phyloP scores from a whole-genome alignment of 305 asterid species.

The Striga hermonthica region DNA sequence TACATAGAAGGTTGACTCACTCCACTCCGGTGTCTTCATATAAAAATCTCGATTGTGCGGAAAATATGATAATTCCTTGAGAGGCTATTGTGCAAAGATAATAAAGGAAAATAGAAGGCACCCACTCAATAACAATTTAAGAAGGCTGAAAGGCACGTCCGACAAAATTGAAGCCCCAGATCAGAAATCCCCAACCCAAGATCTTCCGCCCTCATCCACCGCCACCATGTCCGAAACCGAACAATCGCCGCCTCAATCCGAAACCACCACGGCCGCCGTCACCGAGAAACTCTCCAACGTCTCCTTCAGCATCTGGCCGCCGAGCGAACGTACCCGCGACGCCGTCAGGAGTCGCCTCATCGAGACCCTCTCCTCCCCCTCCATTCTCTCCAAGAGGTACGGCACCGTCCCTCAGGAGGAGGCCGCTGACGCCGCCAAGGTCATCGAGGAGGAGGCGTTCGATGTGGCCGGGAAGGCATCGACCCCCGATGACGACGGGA shows the following conservation, averaged over 20 bases:
- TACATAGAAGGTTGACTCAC: too few species aligned
- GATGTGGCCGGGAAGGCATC: slow-evolving; percentile 43
- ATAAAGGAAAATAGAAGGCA: too few species aligned
- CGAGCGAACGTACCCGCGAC: slow-evolving; percentile 76
- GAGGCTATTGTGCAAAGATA: too few species aligned
- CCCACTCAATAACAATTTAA: too few species aligned
- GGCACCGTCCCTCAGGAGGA: slow-evolving; percentile 61
- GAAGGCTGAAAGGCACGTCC: slow-evolving; percentile 20
- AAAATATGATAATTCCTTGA: too few species aligned
- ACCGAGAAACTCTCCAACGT: slow-evolving; percentile 30
- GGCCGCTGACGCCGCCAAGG: slow-evolving; percentile 51
- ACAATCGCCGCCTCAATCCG: slow-evolving; percentile 29
- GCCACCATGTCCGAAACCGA: slow-evolving; percentile 51
- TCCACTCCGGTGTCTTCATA: too few species aligned
- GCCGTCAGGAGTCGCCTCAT: slow-evolving; percentile 65
- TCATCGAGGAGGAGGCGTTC: slow-evolving; percentile 73
- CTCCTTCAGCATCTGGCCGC: slow-evolving; percentile 87
- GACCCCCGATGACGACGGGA: slow-evolving; percentile 57
- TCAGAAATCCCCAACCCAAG: slow-evolving; percentile 34
- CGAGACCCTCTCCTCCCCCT: slow-evolving; percentile 66
- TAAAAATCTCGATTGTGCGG: too few species aligned
- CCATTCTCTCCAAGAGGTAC: slow-evolving; percentile 77
- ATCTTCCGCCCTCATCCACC: slow-evolving; percentile 29
- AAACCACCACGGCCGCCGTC: slow-evolving; percentile 19
- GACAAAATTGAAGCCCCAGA: slow-evolving; percentile 31